Base-by-base conservation (phyloP, 352 stramenopile species). In the Phytopythium vexans region DNA sequence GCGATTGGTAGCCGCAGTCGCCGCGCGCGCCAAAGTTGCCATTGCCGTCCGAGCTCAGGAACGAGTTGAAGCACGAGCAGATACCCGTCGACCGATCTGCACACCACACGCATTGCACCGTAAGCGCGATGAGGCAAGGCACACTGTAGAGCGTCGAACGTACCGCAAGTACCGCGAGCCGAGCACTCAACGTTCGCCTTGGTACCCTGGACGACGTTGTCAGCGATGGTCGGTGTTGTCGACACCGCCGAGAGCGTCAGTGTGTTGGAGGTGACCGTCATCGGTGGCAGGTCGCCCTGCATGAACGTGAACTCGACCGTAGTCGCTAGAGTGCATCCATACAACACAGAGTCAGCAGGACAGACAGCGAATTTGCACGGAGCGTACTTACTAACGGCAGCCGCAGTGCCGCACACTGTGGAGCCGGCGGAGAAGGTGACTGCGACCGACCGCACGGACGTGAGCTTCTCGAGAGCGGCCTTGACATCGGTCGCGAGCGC, bases 1-100 rank as follows among this genome's bases (percentile, higher is more conserved):
- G 77, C 8, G 83, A 78, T 11, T 85, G 62, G 62, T 94, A 96
- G 9, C 93, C 90, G 65, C 94, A 98, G 66, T 98, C 93, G 39
- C 92, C 94, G 15, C 90, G 77, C 34, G 72, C 76, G 12, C 91
- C 92, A 31, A 78, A 56, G 36, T 79, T 82, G 12, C 86, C 90
- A 48, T 70, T 66, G 32, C 85, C 82, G 39, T 94, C 76, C 4
- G 79, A 92, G 62, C 72, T 87, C 39, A 84, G 57, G 65, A 88
- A 94, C 52, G 82, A 82, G 45, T 74, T 58, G 62, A 80, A 94
- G 66, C 85, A 94, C 41, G 65, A 59, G 59, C 85, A 94, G 36
- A 75, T 51, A 9, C 82, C 85, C 0, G 58, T 86, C 9, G 62
- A 48, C 41, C 82, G 77, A 55, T 95, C 77, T 91, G 46, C 32